Evolutionary conservation across 495 filamentous ascomycete genomes (phyloP).

Genomic region (Penicillium riverlandense): DNA sequence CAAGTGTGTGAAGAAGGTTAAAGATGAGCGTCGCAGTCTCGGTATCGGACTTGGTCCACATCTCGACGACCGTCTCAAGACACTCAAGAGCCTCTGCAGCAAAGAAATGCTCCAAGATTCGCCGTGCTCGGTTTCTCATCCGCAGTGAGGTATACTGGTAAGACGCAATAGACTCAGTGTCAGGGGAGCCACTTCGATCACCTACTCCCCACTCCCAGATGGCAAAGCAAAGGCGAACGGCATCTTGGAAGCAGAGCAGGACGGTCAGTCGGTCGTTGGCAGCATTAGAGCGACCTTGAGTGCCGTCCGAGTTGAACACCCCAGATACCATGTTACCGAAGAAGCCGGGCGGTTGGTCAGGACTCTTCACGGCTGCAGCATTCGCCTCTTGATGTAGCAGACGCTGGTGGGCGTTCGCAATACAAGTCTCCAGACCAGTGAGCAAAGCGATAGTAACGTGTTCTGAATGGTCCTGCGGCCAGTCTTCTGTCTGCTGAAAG

Average conservation of each 20-base stretch:
- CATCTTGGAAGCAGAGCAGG: constrained; percentile 92
- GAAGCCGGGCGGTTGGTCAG: constrained; percentile 82
- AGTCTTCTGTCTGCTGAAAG: constrained; percentile 36
- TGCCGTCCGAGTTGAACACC: constrained; percentile 74
- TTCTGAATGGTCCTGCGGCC: constrained; percentile 38
- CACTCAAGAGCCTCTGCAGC: constrained; percentile 92
- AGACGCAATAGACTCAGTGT: constrained; percentile 67
- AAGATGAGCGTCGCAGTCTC: constrained; percentile 53
- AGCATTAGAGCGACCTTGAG: constrained; percentile 63
- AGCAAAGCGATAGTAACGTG: constrained; percentile 61
- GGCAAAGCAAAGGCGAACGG: constrained; percentile 79
- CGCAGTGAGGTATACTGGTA: constrained; percentile 83
- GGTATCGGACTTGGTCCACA: constrained; percentile 56
- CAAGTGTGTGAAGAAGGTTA: constrained; percentile 80
- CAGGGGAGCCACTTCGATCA: constrained; percentile 50
- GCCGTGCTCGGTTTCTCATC: constrained; percentile 80
- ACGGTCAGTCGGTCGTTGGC: constrained; percentile 95
- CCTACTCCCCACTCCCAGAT: constrained; percentile 92
- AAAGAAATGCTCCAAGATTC: constrained; percentile 88
- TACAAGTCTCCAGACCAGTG: constrained; percentile 81
- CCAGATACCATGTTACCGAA: constrained; percentile 97
- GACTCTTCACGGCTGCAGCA: constrained; percentile 58
- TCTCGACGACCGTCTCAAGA: constrained; percentile 77
- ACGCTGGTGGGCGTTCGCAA: constrained; percentile 81
- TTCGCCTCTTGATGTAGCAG: constrained; percentile 70